Evolutionary conservation across 2,329 filamentous ascomycete species (phyloP).

Genomic region (Fusarium anthophilum): DNA sequence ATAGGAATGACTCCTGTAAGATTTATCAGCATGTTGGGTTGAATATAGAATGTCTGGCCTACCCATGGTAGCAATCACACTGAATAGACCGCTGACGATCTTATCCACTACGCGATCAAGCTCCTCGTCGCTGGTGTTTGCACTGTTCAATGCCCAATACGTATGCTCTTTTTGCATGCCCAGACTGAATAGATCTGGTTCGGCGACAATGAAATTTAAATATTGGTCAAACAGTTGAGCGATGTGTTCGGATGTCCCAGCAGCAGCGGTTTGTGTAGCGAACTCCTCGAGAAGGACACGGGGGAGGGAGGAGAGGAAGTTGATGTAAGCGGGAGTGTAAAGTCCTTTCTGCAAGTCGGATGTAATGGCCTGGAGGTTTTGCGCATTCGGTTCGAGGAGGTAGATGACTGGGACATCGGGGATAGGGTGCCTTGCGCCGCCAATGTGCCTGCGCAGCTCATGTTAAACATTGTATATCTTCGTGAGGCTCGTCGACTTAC

Average conservation of each 20-base stretch:
- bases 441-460: slow-evolving; percentile 72
- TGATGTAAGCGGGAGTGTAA: slow-evolving; percentile 94
- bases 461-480: slow-evolving; percentile 38
- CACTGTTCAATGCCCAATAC: slow-evolving; percentile 97
- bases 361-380: slow-evolving; percentile 85
- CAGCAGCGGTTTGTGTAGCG: slow-evolving; percentile 83
- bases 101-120: slow-evolving; percentile 87
- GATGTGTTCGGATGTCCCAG: slow-evolving; percentile 88
- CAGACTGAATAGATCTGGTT: slow-evolving; percentile 94
- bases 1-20: slow-evolving; percentile 84
- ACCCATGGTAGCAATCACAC: slow-evolving; percentile 98
- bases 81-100: slow-evolving; percentile 96
- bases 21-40: slow-evolving; percentile 5
- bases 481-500: slow-evolving; percentile 57
- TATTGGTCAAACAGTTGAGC: slow-evolving; percentile 97
- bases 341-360: slow-evolving; percentile 85
- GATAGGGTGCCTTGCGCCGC: slow-evolving; percentile 84
- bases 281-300: slow-evolving; percentile 94
- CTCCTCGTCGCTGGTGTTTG: slow-evolving; percentile 87
- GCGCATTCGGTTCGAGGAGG: slow-evolving; percentile 85
- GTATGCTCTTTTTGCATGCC: slow-evolving; percentile 90
- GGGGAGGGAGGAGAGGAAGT: slow-evolving; percentile 94
- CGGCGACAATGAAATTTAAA: slow-evolving; percentile 94
- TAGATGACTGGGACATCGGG: slow-evolving; percentile 97
- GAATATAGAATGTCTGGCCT: slow-evolving; percentile 40